Evolutionary conservation across 1,139 yeast species (phyloP), one percentile per base, ranked within the genome.

Genomic region (Nakaseomyces kungkrabaensis): DNA sequence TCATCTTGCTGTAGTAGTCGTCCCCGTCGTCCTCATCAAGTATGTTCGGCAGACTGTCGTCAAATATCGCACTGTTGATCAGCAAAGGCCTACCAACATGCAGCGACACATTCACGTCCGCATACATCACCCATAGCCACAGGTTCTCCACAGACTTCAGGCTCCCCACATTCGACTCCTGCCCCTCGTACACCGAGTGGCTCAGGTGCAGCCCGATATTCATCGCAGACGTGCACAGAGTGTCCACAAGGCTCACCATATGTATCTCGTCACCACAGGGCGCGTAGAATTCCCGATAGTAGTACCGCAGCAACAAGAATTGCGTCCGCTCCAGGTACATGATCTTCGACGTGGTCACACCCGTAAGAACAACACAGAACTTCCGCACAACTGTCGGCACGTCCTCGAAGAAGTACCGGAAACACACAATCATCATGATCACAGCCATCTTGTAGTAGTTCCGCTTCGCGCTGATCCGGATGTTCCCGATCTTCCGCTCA

Each of bases 191-290:
- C 1, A 65, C 27, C 4, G 41, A 40, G 10, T 57, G 57, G 48
- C 67, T 56, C 22, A 58, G 53, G 46, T 68, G 61, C n/a, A 70
- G 51, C 1, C 72, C 72, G 50, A 69, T 49, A 0, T 57, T 47
- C 4, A 62, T 37, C 0, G 69, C 64, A 50, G 65, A 59, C 26
- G 54, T 52, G 4, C 62, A 51, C 25, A 68, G 57, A 2, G 51
- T 41, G 37, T 57, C 61, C 9, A 59, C 54, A 2, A 63, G 45
- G 11, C 48, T 46, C 7, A 56, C 48, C 17, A 56, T 27, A 49
- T 66, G 59, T 0, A 65, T 48, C 31, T 60, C 59, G 45, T 66
- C 72, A 33, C 63, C 64, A 29, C 62, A 43, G 4, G 59, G 59
- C 5, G 43, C 41, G 25, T 56, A 59, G 4, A 53, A 41, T 22